These are phyloP conservation scores for Dothistroma septosporum DNA, from an alignment of 2,329 filamentous ascomycete genomes.

Conservation along the genomic window DNA sequence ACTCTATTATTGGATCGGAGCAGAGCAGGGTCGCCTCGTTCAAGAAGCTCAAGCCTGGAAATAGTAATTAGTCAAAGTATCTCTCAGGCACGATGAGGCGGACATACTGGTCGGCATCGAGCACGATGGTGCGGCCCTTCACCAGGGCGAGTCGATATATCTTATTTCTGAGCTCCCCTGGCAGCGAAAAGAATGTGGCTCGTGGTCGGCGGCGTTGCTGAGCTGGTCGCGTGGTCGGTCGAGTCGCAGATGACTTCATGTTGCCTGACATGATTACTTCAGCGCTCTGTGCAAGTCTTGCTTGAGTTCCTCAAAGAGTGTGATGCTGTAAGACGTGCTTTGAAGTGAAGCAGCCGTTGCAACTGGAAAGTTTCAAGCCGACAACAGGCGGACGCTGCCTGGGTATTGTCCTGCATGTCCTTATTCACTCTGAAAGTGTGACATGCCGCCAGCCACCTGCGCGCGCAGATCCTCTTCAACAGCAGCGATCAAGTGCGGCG, in stretches of 20 bases:
- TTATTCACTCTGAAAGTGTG: not conserved
- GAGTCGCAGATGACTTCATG: not conserved
- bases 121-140: not conserved
- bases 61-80: not conserved
- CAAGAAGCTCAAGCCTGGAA: not conserved
- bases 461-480: not conserved
- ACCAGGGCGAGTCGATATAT: not conserved
- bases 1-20: not conserved
- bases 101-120: not conserved
- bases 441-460: not conserved
- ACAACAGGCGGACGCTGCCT: not conserved
- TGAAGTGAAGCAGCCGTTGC: not conserved
- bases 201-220: not conserved
- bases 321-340: not conserved
- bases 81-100: not conserved
- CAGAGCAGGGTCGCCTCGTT: not conserved
- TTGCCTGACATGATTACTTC: not conserved
- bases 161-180: conserved; percentile 4
- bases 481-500: not conserved
- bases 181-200: not conserved
- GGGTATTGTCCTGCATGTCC: not conserved
- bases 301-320: not conserved
- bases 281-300: not conserved
- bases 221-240: not conserved
- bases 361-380: not conserved